These are phyloP conservation scores for Diutina neorugosa DNA, from an alignment of 1,139 yeast genomes.

Conservation along the genomic window DNA sequence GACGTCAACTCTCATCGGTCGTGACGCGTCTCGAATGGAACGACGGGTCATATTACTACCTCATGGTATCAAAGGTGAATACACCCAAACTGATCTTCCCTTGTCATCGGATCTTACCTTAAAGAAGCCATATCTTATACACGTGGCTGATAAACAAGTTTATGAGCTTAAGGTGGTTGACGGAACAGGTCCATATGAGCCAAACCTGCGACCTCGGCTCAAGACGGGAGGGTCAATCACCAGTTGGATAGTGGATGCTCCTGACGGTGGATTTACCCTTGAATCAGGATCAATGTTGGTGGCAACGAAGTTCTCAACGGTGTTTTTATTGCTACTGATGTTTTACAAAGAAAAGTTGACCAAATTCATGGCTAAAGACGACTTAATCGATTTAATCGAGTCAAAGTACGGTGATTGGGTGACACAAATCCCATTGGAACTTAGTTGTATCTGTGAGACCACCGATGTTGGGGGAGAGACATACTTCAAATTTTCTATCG, in stretches of 20 bases:
- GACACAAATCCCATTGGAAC: conserved; percentile 13
- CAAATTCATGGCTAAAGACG: conserved; percentile 35
- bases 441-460: conserved; percentile 26
- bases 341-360: conserved; percentile 20
- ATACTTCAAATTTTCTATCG: conserved; percentile 32
- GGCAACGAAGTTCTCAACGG: conserved; percentile 29
- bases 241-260: conserved; percentile 23
- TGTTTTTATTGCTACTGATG: conserved; percentile 27
- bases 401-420: conserved; percentile 15
- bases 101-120: conserved; percentile 9
- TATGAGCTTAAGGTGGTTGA: conserved; percentile 24
- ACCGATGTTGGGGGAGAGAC: conserved; percentile 35
- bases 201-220: conserved; percentile 9
- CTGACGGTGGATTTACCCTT: conserved; percentile 16
- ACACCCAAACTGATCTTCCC: conserved; percentile 17
- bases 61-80: conserved; percentile 5
- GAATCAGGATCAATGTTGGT: conserved; percentile 28
- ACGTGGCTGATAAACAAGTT: conserved; percentile 9
- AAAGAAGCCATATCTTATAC: conserved; percentile 14
- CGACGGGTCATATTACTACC: not conserved
- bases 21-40: not conserved
- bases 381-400: conserved; percentile 30
- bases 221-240: conserved; percentile 20
- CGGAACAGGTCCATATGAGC: conserved; percentile 13
- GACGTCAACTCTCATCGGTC: not conserved